Conservation (phyloP, 495 filamentous ascomycete genomes). For the Xylaria flabelliformis region DNA sequence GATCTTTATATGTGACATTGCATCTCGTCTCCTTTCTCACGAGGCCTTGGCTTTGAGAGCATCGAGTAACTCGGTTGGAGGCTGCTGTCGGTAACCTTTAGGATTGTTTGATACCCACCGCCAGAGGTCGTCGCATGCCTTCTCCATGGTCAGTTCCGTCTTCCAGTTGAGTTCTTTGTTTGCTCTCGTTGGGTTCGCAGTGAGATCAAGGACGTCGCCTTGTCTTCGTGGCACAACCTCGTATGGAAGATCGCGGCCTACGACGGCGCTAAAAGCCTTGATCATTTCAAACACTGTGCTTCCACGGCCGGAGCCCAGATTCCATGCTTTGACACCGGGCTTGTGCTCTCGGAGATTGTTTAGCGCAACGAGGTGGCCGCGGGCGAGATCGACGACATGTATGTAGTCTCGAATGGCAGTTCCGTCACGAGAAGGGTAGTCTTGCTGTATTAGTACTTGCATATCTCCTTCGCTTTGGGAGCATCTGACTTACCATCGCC, state of each 20-base stretch:
- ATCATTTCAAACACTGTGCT: constrained; percentile 98
- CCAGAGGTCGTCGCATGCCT: constrained; percentile 95
- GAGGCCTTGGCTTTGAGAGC: constrained; percentile 61
- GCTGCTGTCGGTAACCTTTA: constrained; percentile 88
- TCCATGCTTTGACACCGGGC: constrained; percentile 95
- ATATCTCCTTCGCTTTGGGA: neutral
- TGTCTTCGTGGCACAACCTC: constrained; percentile 81
- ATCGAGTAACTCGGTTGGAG: constrained; percentile 82
- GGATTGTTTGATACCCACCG: constrained; percentile 95
- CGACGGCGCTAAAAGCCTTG: constrained; percentile 86
- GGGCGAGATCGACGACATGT: constrained; percentile 69
- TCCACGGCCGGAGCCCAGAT: constrained; percentile 92
- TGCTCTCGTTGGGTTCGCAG: constrained; percentile 85
- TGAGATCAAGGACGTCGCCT: constrained; percentile 94
- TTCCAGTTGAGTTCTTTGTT: constrained; percentile 92
- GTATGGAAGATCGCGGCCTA: constrained; percentile 85
- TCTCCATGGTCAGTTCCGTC: constrained; percentile 85
- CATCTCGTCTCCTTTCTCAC: constrained; percentile 23
- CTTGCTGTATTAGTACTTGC: constrained; percentile 50
- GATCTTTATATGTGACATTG: neutral
- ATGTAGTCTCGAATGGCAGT: constrained; percentile 78
- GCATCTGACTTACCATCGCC: constrained; percentile 74
- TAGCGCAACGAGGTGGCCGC: constrained; percentile 88
- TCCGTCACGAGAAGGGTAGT: constrained; percentile 87
- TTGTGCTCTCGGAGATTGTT: constrained; percentile 89